phyloP scores from a whole-genome alignment of 139 green algal genomes.

The Chlamydomonas incerta region DNA sequence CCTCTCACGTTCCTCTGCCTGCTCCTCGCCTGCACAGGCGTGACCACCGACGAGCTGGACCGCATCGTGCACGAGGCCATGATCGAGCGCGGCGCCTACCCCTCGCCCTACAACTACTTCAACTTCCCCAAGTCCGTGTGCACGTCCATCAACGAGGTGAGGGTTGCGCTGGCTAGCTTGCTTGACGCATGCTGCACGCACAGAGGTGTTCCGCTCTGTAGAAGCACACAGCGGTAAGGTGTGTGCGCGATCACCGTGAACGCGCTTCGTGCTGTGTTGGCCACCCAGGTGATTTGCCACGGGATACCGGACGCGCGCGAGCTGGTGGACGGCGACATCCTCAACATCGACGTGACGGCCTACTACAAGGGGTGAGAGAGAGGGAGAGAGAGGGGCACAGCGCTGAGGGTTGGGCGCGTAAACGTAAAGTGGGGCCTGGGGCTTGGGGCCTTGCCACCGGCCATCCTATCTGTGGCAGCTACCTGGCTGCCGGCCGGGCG shows the following conservation, averaged over 20 bases:
- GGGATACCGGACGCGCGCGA: conserved; percentile 94
- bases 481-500: no score
- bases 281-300: conserved; percentile 98
- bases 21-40: conserved; percentile 21
- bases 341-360: conserved; percentile 97
- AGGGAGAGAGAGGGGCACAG: no score
- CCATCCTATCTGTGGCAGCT: no score
- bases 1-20: no score
- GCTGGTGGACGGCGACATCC: conserved; percentile 95
- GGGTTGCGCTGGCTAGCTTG: no score
- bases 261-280: no score
- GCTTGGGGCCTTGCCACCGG: no score
- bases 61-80: conserved; percentile 89
- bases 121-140: conserved; percentile 97
- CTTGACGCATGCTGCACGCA: no score
- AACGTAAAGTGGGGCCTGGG: not conserved
- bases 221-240: no score
- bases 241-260: no score
- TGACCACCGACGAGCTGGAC: conserved; percentile 98
- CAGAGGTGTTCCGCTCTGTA: no score
- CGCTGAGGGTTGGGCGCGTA: not conserved
- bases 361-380: conserved; percentile 73
- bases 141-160: conserved; percentile 96
- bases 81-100: conserved; percentile 85
- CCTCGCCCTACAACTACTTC: conserved; percentile 94